Percentiles rank a stretch among this genome's conserved stretches.
These are phyloP conservation scores for Arthrocladium fulminans DNA, from an alignment of 2,329 filamentous ascomycete species.

Conservation along the genomic window DNA sequence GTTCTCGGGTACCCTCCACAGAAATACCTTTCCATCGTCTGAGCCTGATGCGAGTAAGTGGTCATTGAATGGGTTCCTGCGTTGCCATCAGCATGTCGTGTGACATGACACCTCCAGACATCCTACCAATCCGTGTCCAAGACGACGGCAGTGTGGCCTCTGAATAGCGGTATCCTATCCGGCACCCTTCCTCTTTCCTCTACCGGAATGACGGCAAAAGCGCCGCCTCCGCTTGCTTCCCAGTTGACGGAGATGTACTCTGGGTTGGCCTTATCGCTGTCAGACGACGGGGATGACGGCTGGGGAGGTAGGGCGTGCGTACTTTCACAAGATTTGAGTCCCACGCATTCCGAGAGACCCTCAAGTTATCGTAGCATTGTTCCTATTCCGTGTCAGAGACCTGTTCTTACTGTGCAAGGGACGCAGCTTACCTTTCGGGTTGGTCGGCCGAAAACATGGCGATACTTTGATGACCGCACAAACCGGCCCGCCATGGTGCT, in stretches of 20 bases:
- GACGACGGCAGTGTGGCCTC: slow-evolving; percentile 89
- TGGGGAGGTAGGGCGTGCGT: slow-evolving; percentile 28
- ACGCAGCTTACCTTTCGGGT: slow-evolving; percentile 62
- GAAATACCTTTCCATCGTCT: slow-evolving; percentile 91
- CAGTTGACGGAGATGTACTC: slow-evolving; percentile 97
- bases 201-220: slow-evolving; percentile 90
- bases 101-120: slow-evolving; percentile 15
- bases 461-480: slow-evolving; percentile 65
- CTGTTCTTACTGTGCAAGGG: background rate
- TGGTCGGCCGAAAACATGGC: slow-evolving; percentile 93
- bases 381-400: slow-evolving; percentile 46
- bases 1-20: slow-evolving; percentile 86
- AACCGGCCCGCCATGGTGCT: slow-evolving; percentile 58
- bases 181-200: slow-evolving; percentile 83
- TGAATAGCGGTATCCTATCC: slow-evolving; percentile 87
- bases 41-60: slow-evolving; percentile 84
- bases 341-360: slow-evolving; percentile 97
- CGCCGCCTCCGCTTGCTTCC: slow-evolving; percentile 91
- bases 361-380: slow-evolving; percentile 96
- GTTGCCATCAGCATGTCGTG: slow-evolving; percentile 8
- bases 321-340: slow-evolving; percentile 98
- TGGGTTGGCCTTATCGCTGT: slow-evolving; percentile 65
- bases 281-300: slow-evolving; percentile 20
- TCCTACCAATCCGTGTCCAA: slow-evolving; percentile 91
- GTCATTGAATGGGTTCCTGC: slow-evolving; percentile 93